A percentile compares a stretch with the other conserved stretches of the same genome.
Conservation (phyloP, 345 rosid genomes). For the Mallotus nudiflorus region DNA sequence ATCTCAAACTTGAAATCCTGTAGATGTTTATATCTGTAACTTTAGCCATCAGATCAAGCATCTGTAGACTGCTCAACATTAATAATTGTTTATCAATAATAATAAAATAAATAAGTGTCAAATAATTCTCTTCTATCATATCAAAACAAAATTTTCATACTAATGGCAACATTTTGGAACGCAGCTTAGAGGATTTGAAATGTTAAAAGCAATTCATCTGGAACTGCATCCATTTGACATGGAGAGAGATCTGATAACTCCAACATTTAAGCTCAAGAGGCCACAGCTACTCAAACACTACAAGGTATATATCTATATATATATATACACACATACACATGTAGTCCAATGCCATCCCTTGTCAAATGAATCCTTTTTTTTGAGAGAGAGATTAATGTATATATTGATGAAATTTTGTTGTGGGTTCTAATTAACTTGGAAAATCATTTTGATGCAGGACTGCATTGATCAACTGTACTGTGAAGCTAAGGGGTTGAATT, state of each 20-base stretch:
- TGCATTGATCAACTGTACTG: slow-evolving; percentile 61
- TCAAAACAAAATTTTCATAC: background rate
- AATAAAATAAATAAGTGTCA: no score
- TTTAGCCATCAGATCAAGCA: no score
- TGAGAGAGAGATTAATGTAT: no score
- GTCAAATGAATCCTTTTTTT: background rate
- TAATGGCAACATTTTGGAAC: slow-evolving; percentile 15
- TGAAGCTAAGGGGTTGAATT: slow-evolving; percentile 79
- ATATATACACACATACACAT: no score
- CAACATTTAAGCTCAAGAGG: slow-evolving; percentile 88
- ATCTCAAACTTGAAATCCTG: no score
- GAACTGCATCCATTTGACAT: slow-evolving; percentile 81
- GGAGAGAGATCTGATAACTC: slow-evolving; percentile 81
- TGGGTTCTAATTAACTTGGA: no score
- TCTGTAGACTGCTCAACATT: no score
- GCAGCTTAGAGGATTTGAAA: slow-evolving; percentile 91
- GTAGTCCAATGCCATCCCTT: background rate
- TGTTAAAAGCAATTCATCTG: slow-evolving; percentile 79
- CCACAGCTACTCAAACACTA: slow-evolving; percentile 82
- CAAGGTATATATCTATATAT: slow-evolving; percentile 69
- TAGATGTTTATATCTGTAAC: no score
- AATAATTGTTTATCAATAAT: no score
- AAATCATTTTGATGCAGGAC: slow-evolving; percentile 41
- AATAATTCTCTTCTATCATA: background rate
- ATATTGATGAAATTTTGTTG: no score